Evolutionary conservation across 179 eudicot species (phyloP), one percentile per base, ranked within the genome.

Genomic region (Carnegiea gigantea): DNA sequence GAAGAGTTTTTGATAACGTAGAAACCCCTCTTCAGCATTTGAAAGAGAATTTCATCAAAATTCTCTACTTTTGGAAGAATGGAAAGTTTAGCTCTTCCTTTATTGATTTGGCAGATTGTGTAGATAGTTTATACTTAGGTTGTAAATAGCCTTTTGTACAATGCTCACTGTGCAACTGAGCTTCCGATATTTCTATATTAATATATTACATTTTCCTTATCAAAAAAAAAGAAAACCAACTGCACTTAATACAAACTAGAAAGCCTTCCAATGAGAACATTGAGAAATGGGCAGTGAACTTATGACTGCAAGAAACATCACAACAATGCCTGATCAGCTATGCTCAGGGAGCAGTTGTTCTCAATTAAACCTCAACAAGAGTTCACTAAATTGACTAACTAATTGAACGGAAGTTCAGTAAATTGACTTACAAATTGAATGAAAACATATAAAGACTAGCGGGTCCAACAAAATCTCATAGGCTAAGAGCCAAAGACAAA

Each of bases 401-500:
- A 65, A 48, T 49, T 15, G 0, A 7, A 65, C 33, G 24, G 46
- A 17, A 59, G 54, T 26, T 51, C 73, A 62, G 9, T 26, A 24
- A 5, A 26, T 51, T 26, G 30, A 67, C n/a, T 24, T 44, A 46
- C 14, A 10, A 65, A 48, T 49, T 15, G 0, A 2, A 65, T 51
- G 44, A 67, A n/a, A 73, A 73, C 17, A 11, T 20, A 71, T 30
- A 18, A 70, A 68, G 43, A 68, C 20, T 9, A 33, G 53, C 26
- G 21, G 76, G 10, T 28, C 36, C 15, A 74, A 48, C 77, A 46
- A 57, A 10, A 74, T 74, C 59, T 4, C 59, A 46, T 74, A 3
- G 9, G 36, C 77, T 74, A 74, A 36, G 71, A 60, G 26, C 33
- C 53, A 73, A 75, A 26, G 72, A 77, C 11, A 33, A 81, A 78